A percentile compares a stretch with the other conserved stretches of the same genome.
These are phyloP conservation scores for Erythrophleum fordii DNA, from an alignment of 306 rosid genomes.

Conservation along the genomic window DNA sequence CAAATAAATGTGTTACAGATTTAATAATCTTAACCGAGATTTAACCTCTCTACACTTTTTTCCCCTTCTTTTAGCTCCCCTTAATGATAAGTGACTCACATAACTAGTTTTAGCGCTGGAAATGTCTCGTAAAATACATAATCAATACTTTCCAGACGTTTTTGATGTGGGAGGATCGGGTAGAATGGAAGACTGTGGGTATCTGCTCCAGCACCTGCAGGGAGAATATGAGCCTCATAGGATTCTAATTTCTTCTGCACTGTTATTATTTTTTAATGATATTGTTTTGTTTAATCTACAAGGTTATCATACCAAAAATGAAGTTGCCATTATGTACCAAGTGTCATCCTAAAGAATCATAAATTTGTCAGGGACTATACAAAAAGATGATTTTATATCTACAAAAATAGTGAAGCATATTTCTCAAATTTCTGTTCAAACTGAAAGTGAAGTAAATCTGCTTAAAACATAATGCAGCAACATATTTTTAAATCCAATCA, in stretches of 20 bases:
- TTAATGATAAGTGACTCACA: not conserved
- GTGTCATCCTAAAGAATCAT: not conserved
- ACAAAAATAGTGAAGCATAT: slow-evolving; percentile 18
- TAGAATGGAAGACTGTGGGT: not conserved
- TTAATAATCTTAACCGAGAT: too few species aligned
- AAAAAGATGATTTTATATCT: slow-evolving; percentile 25
- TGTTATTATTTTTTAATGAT: not conserved
- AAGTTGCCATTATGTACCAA: too few species aligned
- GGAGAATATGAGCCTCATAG: not conserved
- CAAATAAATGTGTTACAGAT: too few species aligned
- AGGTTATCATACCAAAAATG: not conserved
- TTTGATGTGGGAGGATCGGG: not conserved
- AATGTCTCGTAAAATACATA: not conserved
- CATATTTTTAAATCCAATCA: slow-evolving; percentile 57
- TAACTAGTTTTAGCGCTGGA: not conserved
- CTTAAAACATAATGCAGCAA: not conserved
- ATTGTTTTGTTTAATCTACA: not conserved
- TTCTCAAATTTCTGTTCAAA: not conserved
- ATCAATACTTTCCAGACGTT: not conserved
- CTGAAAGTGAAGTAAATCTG: not conserved
- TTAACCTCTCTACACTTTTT: too few species aligned
- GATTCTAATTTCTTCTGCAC: not conserved
- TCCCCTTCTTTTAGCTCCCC: not conserved
- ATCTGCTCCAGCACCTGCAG: not conserved
- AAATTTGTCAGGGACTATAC: slow-evolving; percentile 13